phyloP scores from a whole-genome alignment of 2,329 filamentous ascomycete species.

The Penicillium paneum region DNA sequence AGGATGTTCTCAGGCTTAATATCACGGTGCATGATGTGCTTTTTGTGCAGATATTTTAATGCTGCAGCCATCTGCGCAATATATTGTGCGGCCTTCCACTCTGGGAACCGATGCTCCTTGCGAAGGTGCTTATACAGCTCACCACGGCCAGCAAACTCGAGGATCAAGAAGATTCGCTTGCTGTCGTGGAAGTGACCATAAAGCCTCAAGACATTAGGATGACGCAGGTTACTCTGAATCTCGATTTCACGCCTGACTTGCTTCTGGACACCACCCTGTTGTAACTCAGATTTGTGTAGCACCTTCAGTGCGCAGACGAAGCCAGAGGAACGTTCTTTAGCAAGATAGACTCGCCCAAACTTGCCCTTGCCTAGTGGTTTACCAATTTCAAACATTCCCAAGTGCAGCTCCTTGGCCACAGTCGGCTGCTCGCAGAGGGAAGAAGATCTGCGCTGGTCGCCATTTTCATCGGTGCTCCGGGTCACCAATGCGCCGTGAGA shows the following conservation, averaged over 20 bases:
- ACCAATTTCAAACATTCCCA: slow-evolving; percentile 92
- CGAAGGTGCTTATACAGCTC: slow-evolving; percentile 85
- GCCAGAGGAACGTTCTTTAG: slow-evolving; percentile 71
- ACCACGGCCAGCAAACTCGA: slow-evolving; percentile 81
- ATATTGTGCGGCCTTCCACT: slow-evolving; percentile 83
- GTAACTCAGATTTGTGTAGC: slow-evolving; percentile 77
- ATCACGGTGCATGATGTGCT: slow-evolving; percentile 95
- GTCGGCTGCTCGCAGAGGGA: slow-evolving; percentile 57
- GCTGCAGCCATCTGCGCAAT: slow-evolving; percentile 89
- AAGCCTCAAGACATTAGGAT: slow-evolving; percentile 79
- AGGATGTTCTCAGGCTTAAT: slow-evolving; percentile 99
- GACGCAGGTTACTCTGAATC: slow-evolving; percentile 81
- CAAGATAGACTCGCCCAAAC: slow-evolving; percentile 81
- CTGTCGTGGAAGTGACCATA: slow-evolving; percentile 88
- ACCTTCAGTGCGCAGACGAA: slow-evolving; percentile 87
- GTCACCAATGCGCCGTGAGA: slow-evolving; percentile 42
- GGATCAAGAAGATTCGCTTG: slow-evolving; percentile 81
- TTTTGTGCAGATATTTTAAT: slow-evolving; percentile 86
- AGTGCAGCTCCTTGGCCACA: slow-evolving; percentile 64
- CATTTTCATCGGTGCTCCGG: slow-evolving; percentile 48
- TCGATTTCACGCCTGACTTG: slow-evolving; percentile 85
- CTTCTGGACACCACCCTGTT: slow-evolving; percentile 78
- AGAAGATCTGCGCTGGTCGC: slow-evolving; percentile 35
- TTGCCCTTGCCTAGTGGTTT: slow-evolving; percentile 83
- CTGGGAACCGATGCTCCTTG: slow-evolving; percentile 73